Evolutionary conservation across 805 yeast species (phyloP).

Genomic region (Kodamaea laetipori): DNA sequence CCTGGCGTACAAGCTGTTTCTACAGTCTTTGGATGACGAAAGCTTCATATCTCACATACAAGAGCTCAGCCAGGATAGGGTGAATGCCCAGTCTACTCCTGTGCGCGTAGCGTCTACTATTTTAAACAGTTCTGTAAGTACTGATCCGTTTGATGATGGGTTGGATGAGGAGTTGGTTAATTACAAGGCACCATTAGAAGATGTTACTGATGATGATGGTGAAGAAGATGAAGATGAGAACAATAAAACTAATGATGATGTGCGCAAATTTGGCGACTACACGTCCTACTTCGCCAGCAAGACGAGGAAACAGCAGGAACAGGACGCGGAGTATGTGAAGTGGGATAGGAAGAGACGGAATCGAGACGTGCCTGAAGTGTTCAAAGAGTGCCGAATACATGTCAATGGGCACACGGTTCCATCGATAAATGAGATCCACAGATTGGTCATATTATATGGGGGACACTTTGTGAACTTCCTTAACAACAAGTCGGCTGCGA

Average conservation of each 20-base stretch:
- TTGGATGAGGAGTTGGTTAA: constrained; percentile 22
- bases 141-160: constrained; percentile 31
- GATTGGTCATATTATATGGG: constrained; percentile 72
- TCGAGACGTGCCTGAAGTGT: constrained; percentile 39
- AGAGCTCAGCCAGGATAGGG: constrained; percentile 12
- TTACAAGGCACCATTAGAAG: constrained; percentile 2
- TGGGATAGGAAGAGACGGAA: constrained; percentile 48
- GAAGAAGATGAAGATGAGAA: not conserved
- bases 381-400: constrained; percentile 64
- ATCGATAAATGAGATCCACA: constrained; percentile 69
- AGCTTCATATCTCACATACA: constrained; percentile 24
- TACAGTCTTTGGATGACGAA: constrained; percentile 25
- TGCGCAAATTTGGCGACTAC: constrained; percentile 64
- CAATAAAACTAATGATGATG: constrained; percentile 25
- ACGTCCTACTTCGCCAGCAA: constrained; percentile 66
- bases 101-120: not conserved
- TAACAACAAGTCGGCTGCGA: constrained; percentile 68
- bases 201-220: constrained; percentile 1
- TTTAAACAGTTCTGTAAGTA: constrained; percentile 16
- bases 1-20: constrained; percentile 16
- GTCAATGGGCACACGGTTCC: constrained; percentile 93
- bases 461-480: constrained; percentile 74
- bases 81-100: constrained; percentile 13
- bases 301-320: constrained; percentile 58
- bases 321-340: constrained; percentile 50